phyloP scores from a whole-genome alignment of 306 rosid species.

The Senna tora region DNA sequence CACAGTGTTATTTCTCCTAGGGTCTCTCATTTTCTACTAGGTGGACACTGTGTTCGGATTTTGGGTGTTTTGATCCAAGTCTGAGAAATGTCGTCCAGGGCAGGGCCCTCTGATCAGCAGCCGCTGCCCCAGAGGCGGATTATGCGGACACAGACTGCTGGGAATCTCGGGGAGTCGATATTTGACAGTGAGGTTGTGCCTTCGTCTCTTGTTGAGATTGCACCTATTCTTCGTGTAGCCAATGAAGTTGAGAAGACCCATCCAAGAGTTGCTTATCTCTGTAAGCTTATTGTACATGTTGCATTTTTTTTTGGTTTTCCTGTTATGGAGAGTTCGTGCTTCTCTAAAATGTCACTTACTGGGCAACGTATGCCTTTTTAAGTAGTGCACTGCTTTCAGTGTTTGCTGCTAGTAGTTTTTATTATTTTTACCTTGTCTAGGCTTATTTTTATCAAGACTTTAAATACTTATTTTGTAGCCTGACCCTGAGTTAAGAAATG shows the following conservation, averaged over 20 bases:
- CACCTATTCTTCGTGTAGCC: constrained; percentile 97
- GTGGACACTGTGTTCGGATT: constrained; percentile 1
- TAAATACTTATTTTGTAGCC: neutral
- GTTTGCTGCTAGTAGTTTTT: neutral
- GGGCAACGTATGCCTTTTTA: neutral
- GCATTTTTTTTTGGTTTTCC: constrained; percentile 5
- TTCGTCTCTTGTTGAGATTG: constrained; percentile 88
- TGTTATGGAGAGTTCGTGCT: neutral
- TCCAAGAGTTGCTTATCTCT: constrained; percentile 95
- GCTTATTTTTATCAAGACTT: neutral
- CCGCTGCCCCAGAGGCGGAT: constrained; percentile 76
- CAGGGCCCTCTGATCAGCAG: constrained; percentile 60
- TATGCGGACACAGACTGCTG: constrained; percentile 88
- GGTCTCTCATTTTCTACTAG: neutral
- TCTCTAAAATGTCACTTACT: neutral
- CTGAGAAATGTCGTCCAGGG: constrained; percentile 65
- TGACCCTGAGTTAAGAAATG: neutral
- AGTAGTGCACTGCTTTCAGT: neutral
- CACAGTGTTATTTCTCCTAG: neutral
- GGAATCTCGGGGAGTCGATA: constrained; percentile 83
- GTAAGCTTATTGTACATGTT: constrained; percentile 48
- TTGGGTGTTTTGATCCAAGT: constrained; percentile 36
- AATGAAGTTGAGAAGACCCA: constrained; percentile 93
- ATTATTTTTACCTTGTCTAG: neutral
- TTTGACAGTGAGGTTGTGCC: constrained; percentile 95